Percentiles rank a stretch among this genome's conserved stretches.
Conservation (phyloP, 1,284 basidiomycete species). For the Fomitopsis pinicola region DNA sequence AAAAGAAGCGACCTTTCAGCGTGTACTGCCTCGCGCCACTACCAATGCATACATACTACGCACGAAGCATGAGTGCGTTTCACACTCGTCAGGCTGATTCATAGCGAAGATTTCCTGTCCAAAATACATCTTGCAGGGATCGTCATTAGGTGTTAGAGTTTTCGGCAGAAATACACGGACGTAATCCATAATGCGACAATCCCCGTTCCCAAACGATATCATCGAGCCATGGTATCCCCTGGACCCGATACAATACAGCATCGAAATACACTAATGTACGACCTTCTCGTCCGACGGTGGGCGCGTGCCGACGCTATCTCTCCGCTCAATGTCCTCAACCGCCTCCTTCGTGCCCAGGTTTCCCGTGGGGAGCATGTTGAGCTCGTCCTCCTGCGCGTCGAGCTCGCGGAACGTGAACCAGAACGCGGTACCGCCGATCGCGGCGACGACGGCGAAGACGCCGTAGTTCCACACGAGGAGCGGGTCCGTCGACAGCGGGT, state of each 20-base stretch:
- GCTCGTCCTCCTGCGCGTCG: slow-evolving; percentile 57
- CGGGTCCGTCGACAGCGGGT: slow-evolving; percentile 42
- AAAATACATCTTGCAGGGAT: no score
- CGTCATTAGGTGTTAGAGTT: background rate
- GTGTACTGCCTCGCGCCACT: no score
- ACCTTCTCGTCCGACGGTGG: background rate
- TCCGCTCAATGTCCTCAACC: background rate
- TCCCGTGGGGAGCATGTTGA: slow-evolving; percentile 36
- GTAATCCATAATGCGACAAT: background rate
- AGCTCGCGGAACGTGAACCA: slow-evolving; percentile 58
- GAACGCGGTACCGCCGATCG: slow-evolving; percentile 47
- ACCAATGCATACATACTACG: no score
- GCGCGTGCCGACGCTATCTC: no score
- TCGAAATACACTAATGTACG: background rate
- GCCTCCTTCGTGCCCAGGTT: background rate
- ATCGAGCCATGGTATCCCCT: background rate
- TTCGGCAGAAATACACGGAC: background rate
- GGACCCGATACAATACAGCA: background rate
- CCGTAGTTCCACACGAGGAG: slow-evolving; percentile 51
- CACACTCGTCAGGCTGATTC: no score
- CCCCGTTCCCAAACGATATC: background rate
- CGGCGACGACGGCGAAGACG: slow-evolving; percentile 35
- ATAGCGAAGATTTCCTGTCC: no score
- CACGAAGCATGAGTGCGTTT: no score
- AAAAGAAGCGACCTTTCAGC: background rate